These are phyloP conservation scores for Sugiyamaella valdiviana DNA, from an alignment of 805 yeast species.

Conservation along the genomic window DNA sequence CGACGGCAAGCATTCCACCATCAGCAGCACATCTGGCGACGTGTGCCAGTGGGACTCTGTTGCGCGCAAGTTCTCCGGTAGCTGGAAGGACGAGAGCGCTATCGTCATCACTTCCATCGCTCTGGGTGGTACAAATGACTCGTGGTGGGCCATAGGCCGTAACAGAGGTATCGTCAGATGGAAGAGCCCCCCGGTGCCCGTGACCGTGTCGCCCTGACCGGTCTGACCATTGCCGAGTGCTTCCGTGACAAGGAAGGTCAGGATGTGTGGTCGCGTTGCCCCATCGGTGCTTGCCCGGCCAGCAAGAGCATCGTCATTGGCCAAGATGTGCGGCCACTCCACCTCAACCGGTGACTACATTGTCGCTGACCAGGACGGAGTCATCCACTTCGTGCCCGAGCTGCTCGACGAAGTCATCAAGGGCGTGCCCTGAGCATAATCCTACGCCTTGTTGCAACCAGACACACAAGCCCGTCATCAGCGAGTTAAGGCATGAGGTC, in stretches of 20 bases:
- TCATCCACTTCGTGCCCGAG: conserved; percentile 8
- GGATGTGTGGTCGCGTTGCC: too few species aligned
- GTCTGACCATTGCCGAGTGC: conserved; percentile 99
- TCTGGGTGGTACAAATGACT: conserved; percentile 62
- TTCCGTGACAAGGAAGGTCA: conserved; percentile 99
- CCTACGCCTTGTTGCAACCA: too few species aligned
- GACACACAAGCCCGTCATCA: too few species aligned
- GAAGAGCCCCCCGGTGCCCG: conserved; percentile 99
- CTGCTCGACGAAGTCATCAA: conserved; percentile 7
- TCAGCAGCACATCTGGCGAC: conserved; percentile 74
- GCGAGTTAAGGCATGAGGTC: too few species aligned
- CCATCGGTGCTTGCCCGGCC: too few species aligned
- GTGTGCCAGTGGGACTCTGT: conserved; percentile 76
- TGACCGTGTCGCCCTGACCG: conserved; percentile 99
- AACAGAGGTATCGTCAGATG: conserved; percentile 92
- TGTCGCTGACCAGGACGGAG: conserved; percentile 13
- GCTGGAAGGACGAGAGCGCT: conserved; percentile 86
- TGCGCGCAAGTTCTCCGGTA: conserved; percentile 45
- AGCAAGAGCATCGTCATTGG: conserved; percentile 30
- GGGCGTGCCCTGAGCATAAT: too few species aligned
- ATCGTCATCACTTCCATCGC: conserved; percentile 73
- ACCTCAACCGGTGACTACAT: conserved; percentile 47
- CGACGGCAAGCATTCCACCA: conserved; percentile 43
- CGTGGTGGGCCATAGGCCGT: conserved; percentile 86
- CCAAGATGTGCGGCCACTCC: conserved; percentile 73